Evolutionary conservation across 2,329 filamentous ascomycete genomes (phyloP).

Genomic region (Trichoderma sp.): DNA sequence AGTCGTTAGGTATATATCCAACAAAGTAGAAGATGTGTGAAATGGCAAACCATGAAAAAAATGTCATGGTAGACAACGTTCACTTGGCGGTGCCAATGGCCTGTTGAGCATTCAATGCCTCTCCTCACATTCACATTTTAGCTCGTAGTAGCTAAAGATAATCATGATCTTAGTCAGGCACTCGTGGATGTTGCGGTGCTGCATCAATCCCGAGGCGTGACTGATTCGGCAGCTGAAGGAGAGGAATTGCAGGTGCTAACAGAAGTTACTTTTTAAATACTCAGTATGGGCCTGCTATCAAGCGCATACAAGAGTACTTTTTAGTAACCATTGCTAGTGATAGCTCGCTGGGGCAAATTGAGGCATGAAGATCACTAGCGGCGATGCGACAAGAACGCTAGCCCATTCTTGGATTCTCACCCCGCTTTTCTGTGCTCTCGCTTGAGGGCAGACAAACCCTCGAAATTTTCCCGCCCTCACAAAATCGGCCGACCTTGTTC

Average conservation of each 20-base stretch:
- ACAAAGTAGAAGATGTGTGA: background rate
- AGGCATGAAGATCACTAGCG: background rate
- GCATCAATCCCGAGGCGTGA: background rate
- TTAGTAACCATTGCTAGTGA: background rate
- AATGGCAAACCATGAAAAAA: background rate
- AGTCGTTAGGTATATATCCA: background rate
- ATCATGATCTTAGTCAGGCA: background rate
- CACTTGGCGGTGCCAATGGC: background rate
- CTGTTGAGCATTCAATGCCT: background rate
- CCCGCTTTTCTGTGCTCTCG: slow-evolving; percentile 29
- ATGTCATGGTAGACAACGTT: too few species aligned
- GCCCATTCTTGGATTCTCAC: slow-evolving; percentile 2
- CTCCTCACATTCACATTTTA: background rate
- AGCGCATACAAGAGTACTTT: background rate
- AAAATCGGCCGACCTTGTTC: slow-evolving; percentile 33
- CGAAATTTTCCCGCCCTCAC: slow-evolving; percentile 38
- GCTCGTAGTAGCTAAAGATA: background rate
- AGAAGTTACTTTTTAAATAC: background rate
- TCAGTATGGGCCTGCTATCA: fast-evolving
- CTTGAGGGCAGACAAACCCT: slow-evolving; percentile 45
- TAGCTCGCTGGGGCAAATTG: background rate
- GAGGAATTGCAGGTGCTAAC: background rate
- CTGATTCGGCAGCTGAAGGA: background rate
- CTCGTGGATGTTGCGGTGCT: background rate
- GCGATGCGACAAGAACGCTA: slow-evolving; percentile 27